Evolutionary conservation across 768 basidiomycete species (phyloP), one percentile per base, ranked within the genome.

Genomic region (Infundibulicybe gibba): DNA sequence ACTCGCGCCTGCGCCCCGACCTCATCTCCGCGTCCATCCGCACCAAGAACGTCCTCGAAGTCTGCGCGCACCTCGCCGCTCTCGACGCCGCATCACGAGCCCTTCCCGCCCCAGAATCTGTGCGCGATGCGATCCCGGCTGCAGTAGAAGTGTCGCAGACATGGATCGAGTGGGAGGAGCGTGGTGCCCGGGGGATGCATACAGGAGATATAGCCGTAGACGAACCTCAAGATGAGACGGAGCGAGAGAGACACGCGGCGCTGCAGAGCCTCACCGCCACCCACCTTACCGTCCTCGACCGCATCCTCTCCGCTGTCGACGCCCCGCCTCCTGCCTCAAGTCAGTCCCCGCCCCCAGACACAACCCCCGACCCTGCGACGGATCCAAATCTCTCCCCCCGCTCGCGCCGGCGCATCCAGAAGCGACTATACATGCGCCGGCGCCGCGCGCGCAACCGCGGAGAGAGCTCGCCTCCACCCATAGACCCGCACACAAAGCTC

Each of bases 1-100:
- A 87, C 62, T 92, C 90, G 15, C 76, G 86, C 19, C 71, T 86
- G 37, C 68, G 88, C 16, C 86, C 89, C 0, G 91, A 93, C 61
- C 74, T 92, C 40, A 85, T 94, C 42, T 81, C 88, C 0, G 71
- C 67, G 5, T 75, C 75, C 41, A 67, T 92, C n/a, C 70, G 71
- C 49, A 81, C 84, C 16, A 90, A 86, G 65, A 78, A 71, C 12
- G 69, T 77, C 8, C 63, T 76, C 42, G 87, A 93, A 49, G 84
- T 93, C 15, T 80, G 77, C 49, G 63, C 74, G 20, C 92, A 90
- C 56, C 63, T 93, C 50, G 71, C 80, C 31, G 52, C 69, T 14
- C 68, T 92, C 32, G 52, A 61, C 1, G 74, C 67, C 15, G 54
- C 68, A 40, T 45, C 53, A 47, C 54, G 47, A 39, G 37, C 35